Percentiles rank a stretch among this genome's conserved stretches.
Evolutionary conservation across 192 early-diverging fungal genomes (phyloP).

Genomic region (Umbelopsis ramanniana): DNA sequence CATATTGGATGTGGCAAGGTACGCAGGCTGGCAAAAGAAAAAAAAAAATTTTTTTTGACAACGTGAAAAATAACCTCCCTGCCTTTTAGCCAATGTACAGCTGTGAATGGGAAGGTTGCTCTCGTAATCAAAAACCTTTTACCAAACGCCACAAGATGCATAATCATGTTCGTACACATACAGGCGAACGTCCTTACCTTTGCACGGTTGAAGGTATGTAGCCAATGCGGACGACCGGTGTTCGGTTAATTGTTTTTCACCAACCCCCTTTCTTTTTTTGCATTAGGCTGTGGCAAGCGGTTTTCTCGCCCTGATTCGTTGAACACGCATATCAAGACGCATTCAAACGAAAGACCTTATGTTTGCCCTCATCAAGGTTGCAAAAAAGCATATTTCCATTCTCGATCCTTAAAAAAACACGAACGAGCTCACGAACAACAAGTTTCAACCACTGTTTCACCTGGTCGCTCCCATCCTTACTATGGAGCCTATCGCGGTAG

Average conservation of each 20-base stretch:
- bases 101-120: slow-evolving; percentile 57
- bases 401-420: slow-evolving; percentile 65
- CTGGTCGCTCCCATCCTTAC: slow-evolving; percentile 2
- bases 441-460: not conserved
- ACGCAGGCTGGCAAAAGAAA: slow-evolving; percentile 15
- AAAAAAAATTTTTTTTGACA: not conserved
- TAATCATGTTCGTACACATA: slow-evolving; percentile 77
- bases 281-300: slow-evolving; percentile 64
- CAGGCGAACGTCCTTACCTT: slow-evolving; percentile 76
- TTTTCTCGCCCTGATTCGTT: slow-evolving; percentile 81
- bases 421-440: slow-evolving; percentile 52
- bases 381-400: slow-evolving; percentile 66
- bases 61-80: not conserved
- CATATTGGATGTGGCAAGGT: slow-evolving; percentile 69
- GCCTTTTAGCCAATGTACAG: slow-evolving; percentile 48
- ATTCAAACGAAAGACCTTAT: slow-evolving; percentile 60
- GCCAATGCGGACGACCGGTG: too few relatives aligned
- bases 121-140: slow-evolving; percentile 65
- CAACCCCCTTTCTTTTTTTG: not conserved
- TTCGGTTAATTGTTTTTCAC: not conserved
- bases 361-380: slow-evolving; percentile 53
- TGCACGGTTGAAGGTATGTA: slow-evolving; percentile 57
- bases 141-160: slow-evolving; percentile 73
- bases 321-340: slow-evolving; percentile 68
- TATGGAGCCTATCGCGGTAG: slow-evolving; percentile 11